These are phyloP conservation scores for Tuctoria greenei DNA, from an alignment of 176 grass and related monocot species.

Conservation along the genomic window DNA sequence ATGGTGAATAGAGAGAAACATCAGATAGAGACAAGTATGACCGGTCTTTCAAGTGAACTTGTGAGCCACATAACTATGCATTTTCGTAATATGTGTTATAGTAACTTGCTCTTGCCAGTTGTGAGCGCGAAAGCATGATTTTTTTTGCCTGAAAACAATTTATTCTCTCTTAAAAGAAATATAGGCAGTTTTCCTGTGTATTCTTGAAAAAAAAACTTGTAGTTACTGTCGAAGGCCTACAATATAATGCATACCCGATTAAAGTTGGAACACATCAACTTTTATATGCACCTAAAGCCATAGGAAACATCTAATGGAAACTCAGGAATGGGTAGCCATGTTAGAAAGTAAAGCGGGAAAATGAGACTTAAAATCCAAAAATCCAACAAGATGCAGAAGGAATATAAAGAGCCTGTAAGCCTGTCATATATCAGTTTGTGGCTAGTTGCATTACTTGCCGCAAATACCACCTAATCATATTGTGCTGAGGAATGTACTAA, in stretches of 20 bases:
- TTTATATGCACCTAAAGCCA: not conserved
- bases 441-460: not conserved
- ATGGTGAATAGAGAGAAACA: slow-evolving; percentile 8
- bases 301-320: not conserved
- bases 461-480: not conserved
- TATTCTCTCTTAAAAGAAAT: not conserved
- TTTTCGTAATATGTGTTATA: not conserved
- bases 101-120: not conserved
- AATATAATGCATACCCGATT: not conserved
- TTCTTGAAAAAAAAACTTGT: not conserved
- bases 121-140: too few relatives aligned
- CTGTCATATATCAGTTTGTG: not conserved
- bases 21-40: not conserved
- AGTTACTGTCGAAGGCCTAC: not conserved
- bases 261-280: not conserved
- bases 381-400: not conserved
- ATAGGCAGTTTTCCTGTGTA: not conserved
- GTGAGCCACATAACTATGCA: not conserved
- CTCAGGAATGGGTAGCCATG: not conserved
- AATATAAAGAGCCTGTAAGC: not conserved
- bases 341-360: slow-evolving; percentile 8
- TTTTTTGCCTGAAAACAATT: too few relatives aligned
- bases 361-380: not conserved
- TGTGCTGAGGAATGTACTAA: not conserved
- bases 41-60: not conserved